These are phyloP conservation scores for Gossypium herbaceum DNA, from an alignment of 345 rosid species.

Conservation along the genomic window DNA sequence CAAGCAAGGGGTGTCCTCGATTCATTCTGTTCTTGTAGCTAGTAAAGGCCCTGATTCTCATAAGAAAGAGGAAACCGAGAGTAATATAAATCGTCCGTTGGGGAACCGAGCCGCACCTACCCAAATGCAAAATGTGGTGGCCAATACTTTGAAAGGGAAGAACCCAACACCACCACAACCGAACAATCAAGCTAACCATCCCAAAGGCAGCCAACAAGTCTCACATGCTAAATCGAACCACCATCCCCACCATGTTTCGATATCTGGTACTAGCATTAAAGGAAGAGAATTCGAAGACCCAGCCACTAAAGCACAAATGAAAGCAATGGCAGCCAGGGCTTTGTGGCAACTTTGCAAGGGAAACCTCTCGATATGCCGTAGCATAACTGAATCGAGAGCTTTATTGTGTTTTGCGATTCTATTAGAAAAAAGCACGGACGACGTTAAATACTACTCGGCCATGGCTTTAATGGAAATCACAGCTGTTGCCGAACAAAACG, in stretches of 20 bases:
- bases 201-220: conserved; percentile 26
- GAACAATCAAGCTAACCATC: not conserved
- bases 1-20: conserved; percentile 46
- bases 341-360: conserved; percentile 66
- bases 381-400: conserved; percentile 72
- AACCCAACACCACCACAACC: not conserved
- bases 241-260: conserved; percentile 28
- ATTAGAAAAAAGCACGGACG: conserved; percentile 59
- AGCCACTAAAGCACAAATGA: conserved; percentile 58
- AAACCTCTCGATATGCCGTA: conserved; percentile 47
- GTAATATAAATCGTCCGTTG: conserved; percentile 37
- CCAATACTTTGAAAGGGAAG: conserved; percentile 37
- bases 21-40: conserved; percentile 53
- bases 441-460: conserved; percentile 55
- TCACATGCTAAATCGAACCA: not conserved
- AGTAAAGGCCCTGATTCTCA: conserved; percentile 16
- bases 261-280: conserved; percentile 53
- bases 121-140: conserved; percentile 45
- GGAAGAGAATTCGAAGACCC: conserved; percentile 60
- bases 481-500: conserved; percentile 50
- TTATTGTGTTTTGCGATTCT: conserved; percentile 60
- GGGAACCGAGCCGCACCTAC: conserved; percentile 35
- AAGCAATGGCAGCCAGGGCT: conserved; percentile 77
- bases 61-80: conserved; percentile 18
- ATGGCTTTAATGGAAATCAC: conserved; percentile 78